phyloP scores from a whole-genome alignment of 768 basidiomycete species.

The Dacryopinax primogenitus region DNA sequence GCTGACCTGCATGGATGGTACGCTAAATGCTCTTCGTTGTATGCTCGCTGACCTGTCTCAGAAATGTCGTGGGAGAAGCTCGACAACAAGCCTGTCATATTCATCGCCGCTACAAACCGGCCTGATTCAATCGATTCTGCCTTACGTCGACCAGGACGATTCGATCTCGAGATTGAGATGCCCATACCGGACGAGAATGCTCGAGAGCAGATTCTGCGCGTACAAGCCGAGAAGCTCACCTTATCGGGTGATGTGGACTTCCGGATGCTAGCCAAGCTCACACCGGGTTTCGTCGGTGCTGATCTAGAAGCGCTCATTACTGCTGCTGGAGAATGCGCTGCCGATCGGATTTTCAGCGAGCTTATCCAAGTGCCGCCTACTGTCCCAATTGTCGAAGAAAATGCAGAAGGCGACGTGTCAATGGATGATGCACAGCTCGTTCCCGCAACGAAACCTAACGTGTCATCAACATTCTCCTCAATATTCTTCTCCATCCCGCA shows the following conservation, averaged over 20 bases:
- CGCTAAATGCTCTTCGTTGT: constrained; percentile 18
- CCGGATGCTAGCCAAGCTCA: constrained; percentile 69
- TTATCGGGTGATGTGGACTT: constrained; percentile 86
- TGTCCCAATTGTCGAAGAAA: constrained; percentile 26
- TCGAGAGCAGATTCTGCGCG: constrained; percentile 81
- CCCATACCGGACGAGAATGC: constrained; percentile 89
- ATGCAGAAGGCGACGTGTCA: constrained; percentile 13
- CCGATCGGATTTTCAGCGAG: constrained; percentile 82
- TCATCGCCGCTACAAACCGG: constrained; percentile 93
- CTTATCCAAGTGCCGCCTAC: constrained; percentile 51
- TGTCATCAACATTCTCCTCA: constrained; percentile 27
- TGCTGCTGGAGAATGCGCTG: constrained; percentile 89
- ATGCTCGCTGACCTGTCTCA: constrained; percentile 25
- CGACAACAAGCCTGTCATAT: constrained; percentile 81
- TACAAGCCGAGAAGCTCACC: constrained; percentile 70
- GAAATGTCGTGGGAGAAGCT: constrained; percentile 94
- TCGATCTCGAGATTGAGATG: constrained; percentile 97
- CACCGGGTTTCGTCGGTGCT: constrained; percentile 95
- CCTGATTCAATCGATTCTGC: constrained; percentile 93
- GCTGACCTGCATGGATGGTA: constrained; percentile 97
- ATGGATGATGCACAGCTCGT: neutral
- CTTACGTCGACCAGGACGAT: constrained; percentile 80
- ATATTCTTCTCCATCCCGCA: constrained; percentile 38
- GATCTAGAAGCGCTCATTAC: constrained; percentile 83
- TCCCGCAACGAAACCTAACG: constrained; percentile 15